Percentiles rank a stretch among this genome's conserved stretches.
phyloP scores from a whole-genome alignment of 2,329 filamentous ascomycete genomes.

The Hortaea werneckii region DNA sequence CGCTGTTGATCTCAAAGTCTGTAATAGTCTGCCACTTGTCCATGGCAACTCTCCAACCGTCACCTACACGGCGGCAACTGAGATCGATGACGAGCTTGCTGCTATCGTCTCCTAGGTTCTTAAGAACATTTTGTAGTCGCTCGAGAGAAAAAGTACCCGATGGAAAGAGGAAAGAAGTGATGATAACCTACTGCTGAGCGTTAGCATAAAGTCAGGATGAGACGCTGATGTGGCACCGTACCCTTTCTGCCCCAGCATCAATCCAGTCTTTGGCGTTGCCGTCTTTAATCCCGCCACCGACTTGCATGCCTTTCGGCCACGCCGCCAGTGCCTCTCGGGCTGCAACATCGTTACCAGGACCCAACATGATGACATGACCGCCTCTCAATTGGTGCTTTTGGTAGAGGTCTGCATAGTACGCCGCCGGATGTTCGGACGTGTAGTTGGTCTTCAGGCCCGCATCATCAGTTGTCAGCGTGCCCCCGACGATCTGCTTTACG shows the following conservation, averaged over 20 bases:
- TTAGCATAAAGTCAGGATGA: slow-evolving; percentile 1
- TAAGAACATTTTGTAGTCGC: slow-evolving; percentile 63
- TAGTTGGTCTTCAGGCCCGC: slow-evolving; percentile 72
- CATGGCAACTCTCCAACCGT: slow-evolving; percentile 93
- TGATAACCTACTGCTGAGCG: slow-evolving; percentile 64
- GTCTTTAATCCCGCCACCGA: slow-evolving; percentile 89
- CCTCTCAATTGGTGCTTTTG: slow-evolving; percentile 61
- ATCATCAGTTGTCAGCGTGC: slow-evolving; percentile 55
- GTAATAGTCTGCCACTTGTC: slow-evolving; percentile 98
- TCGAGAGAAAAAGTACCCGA: slow-evolving; percentile 68
- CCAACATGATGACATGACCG: slow-evolving; percentile 94
- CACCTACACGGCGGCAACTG: slow-evolving; percentile 68
- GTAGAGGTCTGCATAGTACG: slow-evolving; percentile 76
- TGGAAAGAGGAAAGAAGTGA: slow-evolving; percentile 92
- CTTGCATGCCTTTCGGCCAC: slow-evolving; percentile 74
- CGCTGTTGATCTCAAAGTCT: slow-evolving; percentile 84
- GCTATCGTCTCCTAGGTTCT: slow-evolving; percentile 62
- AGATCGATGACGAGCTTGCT: slow-evolving; percentile 86
- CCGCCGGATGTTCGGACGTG: slow-evolving; percentile 72
- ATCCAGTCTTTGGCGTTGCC: slow-evolving; percentile 80
- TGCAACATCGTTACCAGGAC: slow-evolving; percentile 72
- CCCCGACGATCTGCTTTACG: slow-evolving; percentile 97
- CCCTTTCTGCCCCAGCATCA: slow-evolving; percentile 78
- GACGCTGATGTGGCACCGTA: slow-evolving; percentile 32
- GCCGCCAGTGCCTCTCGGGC: slow-evolving; percentile 64